Base-by-base conservation (phyloP, 805 yeast genomes). In the Wickerhamiella sorbophila region DNA sequence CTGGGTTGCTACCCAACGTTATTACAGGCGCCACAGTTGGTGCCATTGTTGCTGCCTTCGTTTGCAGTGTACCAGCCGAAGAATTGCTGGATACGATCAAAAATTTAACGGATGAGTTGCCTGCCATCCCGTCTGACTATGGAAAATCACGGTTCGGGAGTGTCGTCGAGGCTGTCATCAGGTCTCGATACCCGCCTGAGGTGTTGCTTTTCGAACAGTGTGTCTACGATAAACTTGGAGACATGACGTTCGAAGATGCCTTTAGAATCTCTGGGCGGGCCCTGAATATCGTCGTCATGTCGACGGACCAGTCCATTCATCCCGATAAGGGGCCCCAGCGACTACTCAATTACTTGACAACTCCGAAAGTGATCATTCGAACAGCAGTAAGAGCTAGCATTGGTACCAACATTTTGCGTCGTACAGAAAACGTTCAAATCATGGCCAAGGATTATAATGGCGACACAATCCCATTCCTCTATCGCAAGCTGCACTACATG, bases 1-100 rank as follows among this genome's bases (percentile, higher is more conserved):
- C 79, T 48, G 79, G 81, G 1, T 62, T 87, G 31, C 64, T 91
- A 40, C 98, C 98, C 0, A 64, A 80, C 33, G 81, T 91, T 2
- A 75, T 88, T 18, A 82, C 88, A 5, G 98, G 98, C 0, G 80
- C 87, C 44, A 91, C 95, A 0, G 81, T 85, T 46, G 98, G 98
- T 1, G 93, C 97, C 0, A 79, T 87, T 1, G 86, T 87, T 16
- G 97, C 95, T 0, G 76, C 94, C 0, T 64, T 85, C 31, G 82
- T 81, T 1, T 85, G 96, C 53, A 74, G 84, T 10, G 63, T 81
- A 46, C 67, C 74, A 2, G 82, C 78, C 41, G 71, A 70, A 2
- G 91, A 84, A 50, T 61, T 87, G 4, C 60, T 62, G 1, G 62
- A 58, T 3, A 61, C 69, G 10, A 57, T 76, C 18, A 52, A 53